phyloP scores from a whole-genome alignment of 768 basidiomycete genomes.

The Tricholoma saponaceum region DNA sequence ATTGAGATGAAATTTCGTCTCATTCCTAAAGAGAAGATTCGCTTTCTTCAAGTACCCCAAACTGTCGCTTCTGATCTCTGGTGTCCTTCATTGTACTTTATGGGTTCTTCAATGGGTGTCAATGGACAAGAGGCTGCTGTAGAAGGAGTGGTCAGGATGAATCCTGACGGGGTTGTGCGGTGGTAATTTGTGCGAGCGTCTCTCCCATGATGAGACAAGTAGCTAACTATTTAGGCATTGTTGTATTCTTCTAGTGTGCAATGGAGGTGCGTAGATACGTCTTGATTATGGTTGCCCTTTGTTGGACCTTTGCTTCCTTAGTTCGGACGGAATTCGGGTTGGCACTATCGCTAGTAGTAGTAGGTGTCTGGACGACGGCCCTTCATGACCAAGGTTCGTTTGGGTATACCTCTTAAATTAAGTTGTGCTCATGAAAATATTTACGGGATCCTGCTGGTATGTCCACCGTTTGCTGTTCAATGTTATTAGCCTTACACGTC shows the following conservation, averaged over 20 bases:
- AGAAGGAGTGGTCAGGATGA: constrained; percentile 49
- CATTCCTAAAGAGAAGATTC: constrained; percentile 28
- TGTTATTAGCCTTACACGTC: background rate
- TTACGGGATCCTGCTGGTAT: constrained; percentile 64
- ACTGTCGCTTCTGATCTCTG: constrained; percentile 13
- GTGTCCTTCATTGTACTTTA: constrained; percentile 45
- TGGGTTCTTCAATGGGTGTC: constrained; percentile 40
- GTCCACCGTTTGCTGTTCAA: constrained; percentile 11
- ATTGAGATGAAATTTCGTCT: constrained; percentile 54
- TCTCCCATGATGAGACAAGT: constrained; percentile 2
- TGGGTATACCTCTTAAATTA: background rate
- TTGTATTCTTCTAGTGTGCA: constrained; percentile 49
- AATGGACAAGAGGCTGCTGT: constrained; percentile 40
- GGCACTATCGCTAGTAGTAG: constrained; percentile 64
- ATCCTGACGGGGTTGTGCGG: constrained; percentile 38
- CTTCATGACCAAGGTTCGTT: constrained; percentile 49
- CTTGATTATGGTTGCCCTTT: background rate
- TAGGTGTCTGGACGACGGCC: constrained; percentile 66
- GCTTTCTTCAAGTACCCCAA: constrained; percentile 17
- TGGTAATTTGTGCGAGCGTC: constrained; percentile 58
- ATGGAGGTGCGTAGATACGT: constrained; percentile 7
- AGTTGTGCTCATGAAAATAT: background rate
- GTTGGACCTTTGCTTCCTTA: constrained; percentile 20
- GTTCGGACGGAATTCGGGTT: constrained; percentile 65
- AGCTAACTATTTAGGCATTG: constrained; percentile 38